Conservation (phyloP, 352 stramenopile genomes). For the Phytophthora idaei region DNA sequence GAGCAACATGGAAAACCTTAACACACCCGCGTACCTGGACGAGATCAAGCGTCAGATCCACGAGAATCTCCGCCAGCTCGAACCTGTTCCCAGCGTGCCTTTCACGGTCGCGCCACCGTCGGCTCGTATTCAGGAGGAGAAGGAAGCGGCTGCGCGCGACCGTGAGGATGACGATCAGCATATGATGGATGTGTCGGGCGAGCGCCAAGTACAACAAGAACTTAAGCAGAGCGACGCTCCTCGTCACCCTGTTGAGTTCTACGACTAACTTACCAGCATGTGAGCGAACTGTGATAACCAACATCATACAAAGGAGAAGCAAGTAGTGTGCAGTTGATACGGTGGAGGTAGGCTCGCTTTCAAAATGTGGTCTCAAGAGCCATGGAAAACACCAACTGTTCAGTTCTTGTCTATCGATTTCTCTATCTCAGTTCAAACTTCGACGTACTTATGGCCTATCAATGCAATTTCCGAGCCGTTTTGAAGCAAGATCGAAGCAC, state of each 20-base stretch:
- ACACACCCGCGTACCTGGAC: slow-evolving; percentile 93
- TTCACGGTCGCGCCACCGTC: slow-evolving; percentile 90
- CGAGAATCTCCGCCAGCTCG: slow-evolving; percentile 94
- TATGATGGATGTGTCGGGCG: slow-evolving; percentile 73
- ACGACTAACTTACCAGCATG: slow-evolving; percentile 56
- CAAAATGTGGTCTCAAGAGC: slow-evolving; percentile 15
- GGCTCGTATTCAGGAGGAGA: slow-evolving; percentile 44
- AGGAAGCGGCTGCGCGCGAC: slow-evolving; percentile 55
- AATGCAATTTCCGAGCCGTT: too few species aligned
- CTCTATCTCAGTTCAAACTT: too few species aligned
- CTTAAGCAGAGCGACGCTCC: slow-evolving; percentile 58
- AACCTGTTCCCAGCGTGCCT: slow-evolving; percentile 96
- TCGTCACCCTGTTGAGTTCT: slow-evolving; percentile 77
- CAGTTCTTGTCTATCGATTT: slow-evolving; percentile 12
- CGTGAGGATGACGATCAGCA: slow-evolving; percentile 65
- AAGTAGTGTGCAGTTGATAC: slow-evolving; percentile 24
- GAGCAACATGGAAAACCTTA: slow-evolving; percentile 97
- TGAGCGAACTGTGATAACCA: slow-evolving; percentile 1
- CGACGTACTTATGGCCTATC: too few species aligned
- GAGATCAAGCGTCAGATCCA: slow-evolving; percentile 92
- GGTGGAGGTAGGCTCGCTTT: slow-evolving; percentile 4
- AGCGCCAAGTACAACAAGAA: slow-evolving; percentile 60
- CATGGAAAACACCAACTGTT: slow-evolving; percentile 18
- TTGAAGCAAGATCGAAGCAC: too few species aligned
- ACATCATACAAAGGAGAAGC: slow-evolving; percentile 2